Evolutionary conservation across 2,329 filamentous ascomycete species (phyloP), one percentile per base, ranked within the genome.

Genomic region (Sclerotinia sclerotiorum): DNA sequence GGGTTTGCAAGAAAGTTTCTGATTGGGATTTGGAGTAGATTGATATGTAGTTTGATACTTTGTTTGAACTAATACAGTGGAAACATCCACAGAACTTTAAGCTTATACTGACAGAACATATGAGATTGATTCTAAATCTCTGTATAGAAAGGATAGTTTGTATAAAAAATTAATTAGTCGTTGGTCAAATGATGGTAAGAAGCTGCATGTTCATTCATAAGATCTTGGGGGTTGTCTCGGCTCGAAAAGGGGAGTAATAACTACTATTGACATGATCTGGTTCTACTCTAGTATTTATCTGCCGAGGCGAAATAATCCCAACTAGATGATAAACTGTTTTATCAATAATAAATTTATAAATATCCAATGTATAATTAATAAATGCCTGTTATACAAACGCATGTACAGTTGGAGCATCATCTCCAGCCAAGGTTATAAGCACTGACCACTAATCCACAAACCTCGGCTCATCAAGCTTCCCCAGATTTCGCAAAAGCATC

Each of bases 391-490:
- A 19, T 2, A 55, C 19, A 15, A 42, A 42, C 2, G 5, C 32
- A 32, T 32, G 6, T 32, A 15, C 39, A 42, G 11, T 13, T 39
- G 35, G 17, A 27, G 15, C 11, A 55, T 13, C 35, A 13, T 39
- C 10, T 17, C 17, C 13, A 52, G 7, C n/a, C n/a, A n/a, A n/a
- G n/a, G 24, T 4, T 11, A 56, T 1, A 24, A 42, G 54, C 13
- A 42, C 32, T 42, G 55, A 57, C 32, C n/a, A 24, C 11, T 13
- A 8, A 35, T 17, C 44, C 46, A 1, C 58, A 32, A 61, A 35
- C 58, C 58, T 61, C 58, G 58, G 58, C 21, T 61, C 42, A n/a
- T n/a, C 27, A 17, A 61, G 24, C 61, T 64, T 54, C 61, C 61
- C 61, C 61, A 55, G 61, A 55, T 64, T 64, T 64, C 61, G 51